Evolutionary conservation across 371 early-diverging fungal species (phyloP).

Genomic region (Amoeboaphelidium occidentale): DNA sequence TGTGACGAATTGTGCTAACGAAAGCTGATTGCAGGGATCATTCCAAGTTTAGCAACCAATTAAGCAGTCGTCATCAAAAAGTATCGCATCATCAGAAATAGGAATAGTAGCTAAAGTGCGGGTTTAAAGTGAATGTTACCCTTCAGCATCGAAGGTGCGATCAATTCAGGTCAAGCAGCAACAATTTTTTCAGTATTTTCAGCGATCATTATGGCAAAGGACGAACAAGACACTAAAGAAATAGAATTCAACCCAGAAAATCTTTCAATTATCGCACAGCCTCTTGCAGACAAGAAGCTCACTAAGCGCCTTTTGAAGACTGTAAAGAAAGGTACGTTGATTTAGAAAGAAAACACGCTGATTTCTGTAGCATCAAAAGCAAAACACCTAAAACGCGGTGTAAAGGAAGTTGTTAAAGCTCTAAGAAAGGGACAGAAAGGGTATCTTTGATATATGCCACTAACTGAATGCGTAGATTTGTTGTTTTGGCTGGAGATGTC

Average conservation of each 20-base stretch:
- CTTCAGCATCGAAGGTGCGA: too few relatives aligned
- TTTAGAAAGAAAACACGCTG: background rate
- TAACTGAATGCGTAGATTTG: slow-evolving; percentile 23
- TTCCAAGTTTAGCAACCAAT: too few relatives aligned
- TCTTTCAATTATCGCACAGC: slow-evolving; percentile 68
- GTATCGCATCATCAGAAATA: too few relatives aligned
- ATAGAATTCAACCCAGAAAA: background rate
- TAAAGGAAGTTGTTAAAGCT: slow-evolving; percentile 90
- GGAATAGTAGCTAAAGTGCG: too few relatives aligned
- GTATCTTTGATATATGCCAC: slow-evolving; percentile 2
- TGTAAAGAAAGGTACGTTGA: slow-evolving; percentile 56
- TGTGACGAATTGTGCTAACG: too few relatives aligned
- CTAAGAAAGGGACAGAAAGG: slow-evolving; percentile 87
- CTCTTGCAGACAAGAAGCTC: slow-evolving; percentile 73
- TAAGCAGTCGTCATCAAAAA: too few relatives aligned
- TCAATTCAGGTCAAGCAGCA: too few relatives aligned
- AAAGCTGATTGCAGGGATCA: too few relatives aligned
- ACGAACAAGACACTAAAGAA: background rate
- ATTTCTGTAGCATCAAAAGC: slow-evolving; percentile 47
- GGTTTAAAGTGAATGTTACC: too few relatives aligned
- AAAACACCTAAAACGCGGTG: slow-evolving; percentile 76
- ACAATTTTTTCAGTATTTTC: too few relatives aligned
- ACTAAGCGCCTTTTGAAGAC: slow-evolving; percentile 70
- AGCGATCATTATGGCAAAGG: background rate
- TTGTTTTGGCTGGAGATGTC: slow-evolving; percentile 85